A percentile compares a stretch with the other conserved stretches of the same genome.
Conservation (phyloP, 345 rosid genomes). For the Theobroma cacao region DNA sequence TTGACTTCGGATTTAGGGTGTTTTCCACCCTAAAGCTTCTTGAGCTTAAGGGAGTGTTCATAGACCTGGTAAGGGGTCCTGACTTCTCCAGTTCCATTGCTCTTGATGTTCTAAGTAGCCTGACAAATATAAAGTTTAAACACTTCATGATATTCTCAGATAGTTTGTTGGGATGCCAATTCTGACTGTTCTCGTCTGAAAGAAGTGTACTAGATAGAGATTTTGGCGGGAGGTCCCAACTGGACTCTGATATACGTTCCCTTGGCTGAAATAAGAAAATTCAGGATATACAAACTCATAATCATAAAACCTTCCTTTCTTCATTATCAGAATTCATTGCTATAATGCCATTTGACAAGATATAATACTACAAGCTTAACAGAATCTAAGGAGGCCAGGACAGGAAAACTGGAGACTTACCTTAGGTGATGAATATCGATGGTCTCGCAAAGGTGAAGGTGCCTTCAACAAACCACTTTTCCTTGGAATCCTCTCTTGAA, state of each 20-base stretch:
- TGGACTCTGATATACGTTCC: conserved; percentile 46
- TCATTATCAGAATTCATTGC: too few relatives aligned
- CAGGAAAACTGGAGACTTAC: conserved; percentile 21
- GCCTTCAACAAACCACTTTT: conserved; percentile 49
- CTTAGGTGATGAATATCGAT: conserved; percentile 64
- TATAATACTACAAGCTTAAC: too few relatives aligned
- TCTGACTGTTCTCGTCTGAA: conserved; percentile 62
- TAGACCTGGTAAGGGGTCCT: conserved; percentile 62
- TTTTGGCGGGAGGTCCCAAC: conserved; percentile 50
- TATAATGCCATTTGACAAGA: too few relatives aligned
- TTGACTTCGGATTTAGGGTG: conserved; percentile 49
- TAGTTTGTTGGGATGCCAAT: conserved; percentile 78
- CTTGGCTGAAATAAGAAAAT: conserved; percentile 39
- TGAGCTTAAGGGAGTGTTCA: conserved; percentile 48
- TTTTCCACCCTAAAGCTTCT: conserved; percentile 76
- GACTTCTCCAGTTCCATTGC: conserved; percentile 76
- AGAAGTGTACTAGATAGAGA: conserved; percentile 46
- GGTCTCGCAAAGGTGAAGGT: conserved; percentile 70
- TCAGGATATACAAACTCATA: background rate
- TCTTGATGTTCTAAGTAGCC: conserved; percentile 82
- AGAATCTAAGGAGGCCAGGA: background rate
- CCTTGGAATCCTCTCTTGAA: conserved; percentile 42
- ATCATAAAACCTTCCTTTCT: too few relatives aligned
- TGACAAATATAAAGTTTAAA: conserved; percentile 66
- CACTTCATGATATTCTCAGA: conserved; percentile 87